Base-by-base conservation (phyloP, 78 protist genomes). In the Dictyostelium intermedium region DNA sequence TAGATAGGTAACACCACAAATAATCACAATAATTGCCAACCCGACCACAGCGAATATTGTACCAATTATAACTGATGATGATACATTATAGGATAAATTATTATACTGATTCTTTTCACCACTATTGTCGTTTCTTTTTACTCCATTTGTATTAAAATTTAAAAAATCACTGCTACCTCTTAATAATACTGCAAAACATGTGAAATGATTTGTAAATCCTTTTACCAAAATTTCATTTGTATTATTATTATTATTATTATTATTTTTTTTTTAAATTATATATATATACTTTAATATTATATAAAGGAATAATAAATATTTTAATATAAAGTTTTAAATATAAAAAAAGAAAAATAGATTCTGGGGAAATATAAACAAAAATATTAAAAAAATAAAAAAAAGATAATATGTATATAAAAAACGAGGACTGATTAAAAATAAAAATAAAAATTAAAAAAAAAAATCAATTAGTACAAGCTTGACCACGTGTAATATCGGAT, bases 121-220 rank as follows among this genome's bases (percentile, higher is more conserved):
- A 20, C 53, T n/a, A 34, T 23, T 45, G 1, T 37, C 18, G 20
- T 81, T 27, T 20, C 41, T 18, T n/a, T 53, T 20, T 9, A 27
- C 77, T 23, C 32, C 35, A 35, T 61, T 27, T 16, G 32, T 18
- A 16, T 47, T 25, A 14, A n/a, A 14, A 18, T 18, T 16, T 73
- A 30, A 73, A 35, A 7, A 73, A 35, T 73, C 53, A 20, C n/a
- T 35, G 8, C 37, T 73, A 20, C 76, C 20, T 27, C 53, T 23
- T 23, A 83, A 34, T 35, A 83, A 39, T 5, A 83, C 41, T 25
- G 45, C 87, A 83, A 83, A 83, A n/a, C 41, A 39, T 66, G 87
- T 66, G 45, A 83, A 83, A 66, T 83, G 87, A 39, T 83, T 66
- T 5, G 87, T 83, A 16, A 25, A 35, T 9, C 87, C 87, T 14